Evolutionary conservation across 768 basidiomycete species (phyloP), one percentile per base, ranked within the genome.

Genomic region (Xerocomus brunneocitrinus): DNA sequence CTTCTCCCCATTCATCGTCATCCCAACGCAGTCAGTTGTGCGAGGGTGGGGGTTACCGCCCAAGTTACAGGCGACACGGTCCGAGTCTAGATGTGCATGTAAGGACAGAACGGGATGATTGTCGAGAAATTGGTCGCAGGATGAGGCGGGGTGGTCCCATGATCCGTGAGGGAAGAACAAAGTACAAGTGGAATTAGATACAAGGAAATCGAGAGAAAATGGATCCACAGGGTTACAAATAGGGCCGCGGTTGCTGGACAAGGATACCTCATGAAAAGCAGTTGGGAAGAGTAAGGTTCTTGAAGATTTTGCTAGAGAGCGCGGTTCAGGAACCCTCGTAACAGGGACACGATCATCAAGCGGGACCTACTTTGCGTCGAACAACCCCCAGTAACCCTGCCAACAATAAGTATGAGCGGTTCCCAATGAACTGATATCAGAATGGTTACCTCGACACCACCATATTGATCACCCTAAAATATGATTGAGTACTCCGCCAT

Each of bases 371-470:
- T 87, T 75, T 0, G 71, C 58, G 58, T 84, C 75, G 64, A 87
- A 87, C 32, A 89, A 53, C 45, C 87, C 87, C 87, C 86, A 86
- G 61, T 74, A 80, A 44, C 74, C 77, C 71, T 73, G 56, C 50
- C 52, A 50, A 58, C 14, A 28, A 3, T 24, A 39, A 19, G 50
- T 10, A 38, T 62, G 22, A 62, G 57, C 40, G 8, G 25, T 54
- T 36, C 31, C 30, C 0, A 41, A 60, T 24, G 41, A 52, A 55
- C 13, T 48, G 49, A 34, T 24, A 50, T 19, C 8, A 47, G 32
- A n/a, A 47, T 5, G 36, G 13, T 69, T 50, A 66, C 79, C 68
- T 86, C 92, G 40, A 94, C 91, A 56, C 92, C 92, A 58, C 91
- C 92, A 59, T 80, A 95, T 64, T 77, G 64, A 1, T 57, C 63